These are phyloP conservation scores for Aleurites moluccanus DNA, from an alignment of 441 rosid genomes.

Conservation along the genomic window DNA sequence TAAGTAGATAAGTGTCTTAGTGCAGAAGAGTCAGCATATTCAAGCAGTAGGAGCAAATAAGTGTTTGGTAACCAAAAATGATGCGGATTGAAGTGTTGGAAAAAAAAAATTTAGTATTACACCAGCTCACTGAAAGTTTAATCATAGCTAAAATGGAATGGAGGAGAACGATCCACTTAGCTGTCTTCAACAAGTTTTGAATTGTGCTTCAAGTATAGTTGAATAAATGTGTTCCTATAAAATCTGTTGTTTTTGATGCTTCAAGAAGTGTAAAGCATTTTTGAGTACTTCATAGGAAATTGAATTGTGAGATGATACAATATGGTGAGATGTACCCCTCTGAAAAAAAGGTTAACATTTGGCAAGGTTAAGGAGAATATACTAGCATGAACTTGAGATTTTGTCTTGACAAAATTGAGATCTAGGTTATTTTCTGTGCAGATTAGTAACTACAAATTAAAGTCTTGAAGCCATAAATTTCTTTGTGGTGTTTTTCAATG, in stretches of 20 bases:
- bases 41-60: not conserved
- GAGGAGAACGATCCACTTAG: not conserved
- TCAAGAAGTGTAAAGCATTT: not conserved
- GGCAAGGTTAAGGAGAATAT: not conserved
- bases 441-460: not conserved
- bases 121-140: not conserved
- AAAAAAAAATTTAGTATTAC: not conserved
- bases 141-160: not conserved
- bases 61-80: not conserved
- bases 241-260: not conserved
- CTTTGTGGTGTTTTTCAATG: not conserved
- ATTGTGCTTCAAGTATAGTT: too few species aligned
- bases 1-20: not conserved
- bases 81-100: not conserved
- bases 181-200: not conserved
- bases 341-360: not conserved
- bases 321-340: not conserved
- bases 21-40: not conserved
- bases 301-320: not conserved
- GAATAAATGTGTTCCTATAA: not conserved
- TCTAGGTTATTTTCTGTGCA: too few species aligned
- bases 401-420: too few species aligned
- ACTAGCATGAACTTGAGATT: too few species aligned
- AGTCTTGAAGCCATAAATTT: not conserved
- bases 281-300: not conserved